Evolutionary conservation across 2,329 filamentous ascomycete species (phyloP).

Genomic region (Ophiosphaerella narmari): DNA sequence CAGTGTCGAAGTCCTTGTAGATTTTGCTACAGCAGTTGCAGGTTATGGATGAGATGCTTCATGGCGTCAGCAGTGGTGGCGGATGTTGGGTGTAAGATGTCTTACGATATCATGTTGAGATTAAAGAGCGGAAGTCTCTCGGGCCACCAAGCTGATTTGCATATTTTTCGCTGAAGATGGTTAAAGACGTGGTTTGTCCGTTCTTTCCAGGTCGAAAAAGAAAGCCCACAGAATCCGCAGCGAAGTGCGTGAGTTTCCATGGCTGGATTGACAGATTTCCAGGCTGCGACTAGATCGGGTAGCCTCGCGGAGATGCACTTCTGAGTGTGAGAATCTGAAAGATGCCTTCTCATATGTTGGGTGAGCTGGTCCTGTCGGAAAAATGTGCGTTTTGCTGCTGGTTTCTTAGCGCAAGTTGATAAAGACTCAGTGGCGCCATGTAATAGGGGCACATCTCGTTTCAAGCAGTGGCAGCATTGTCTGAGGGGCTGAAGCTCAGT

Average conservation of each 20-base stretch:
- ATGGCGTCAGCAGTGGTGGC: not conserved
- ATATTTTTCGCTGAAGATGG: not conserved
- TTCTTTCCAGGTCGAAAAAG: not conserved
- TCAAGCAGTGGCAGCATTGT: not conserved
- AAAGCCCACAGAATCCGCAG: slow-evolving; percentile 4
- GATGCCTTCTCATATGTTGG: slow-evolving; percentile 6
- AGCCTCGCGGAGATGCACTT: not conserved
- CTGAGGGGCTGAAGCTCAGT: not conserved
- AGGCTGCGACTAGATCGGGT: not conserved
- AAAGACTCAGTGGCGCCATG: slow-evolving; percentile 1
- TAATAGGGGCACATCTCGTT: not conserved
- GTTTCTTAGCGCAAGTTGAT: not conserved
- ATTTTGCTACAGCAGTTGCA: not conserved
- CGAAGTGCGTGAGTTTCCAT: not conserved
- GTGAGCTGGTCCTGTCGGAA: slow-evolving; percentile 8
- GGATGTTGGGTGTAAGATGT: not conserved
- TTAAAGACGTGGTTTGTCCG: slow-evolving; percentile 1
- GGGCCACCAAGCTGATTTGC: slow-evolving; percentile 6
- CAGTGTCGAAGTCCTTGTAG: not conserved
- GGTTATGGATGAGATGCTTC: not conserved
- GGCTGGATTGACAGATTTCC: not conserved
- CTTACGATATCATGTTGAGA: not conserved
- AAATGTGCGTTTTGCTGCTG: slow-evolving; percentile 3
- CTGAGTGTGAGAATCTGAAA: not conserved
- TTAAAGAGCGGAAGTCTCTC: not conserved